Evolutionary conservation across 2,329 filamentous ascomycete species (phyloP).

Genomic region (Ophiostoma ulmi): DNA sequence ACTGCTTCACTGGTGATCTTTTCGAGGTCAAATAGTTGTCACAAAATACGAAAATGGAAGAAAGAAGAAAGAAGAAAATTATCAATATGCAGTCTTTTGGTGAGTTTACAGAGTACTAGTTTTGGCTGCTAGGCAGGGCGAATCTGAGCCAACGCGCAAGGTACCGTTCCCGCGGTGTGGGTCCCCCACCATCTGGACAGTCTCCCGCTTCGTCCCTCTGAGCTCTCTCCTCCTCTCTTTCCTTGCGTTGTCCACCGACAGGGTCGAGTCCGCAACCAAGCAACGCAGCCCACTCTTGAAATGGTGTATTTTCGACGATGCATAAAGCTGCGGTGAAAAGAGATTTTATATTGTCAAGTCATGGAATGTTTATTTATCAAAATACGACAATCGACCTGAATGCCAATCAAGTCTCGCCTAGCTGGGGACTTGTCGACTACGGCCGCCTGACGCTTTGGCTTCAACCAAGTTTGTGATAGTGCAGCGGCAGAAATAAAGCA

Average conservation of each 20-base stretch:
- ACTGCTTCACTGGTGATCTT: not conserved
- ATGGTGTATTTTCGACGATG: too few relatives aligned
- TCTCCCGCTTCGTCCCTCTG: slow-evolving; percentile 22
- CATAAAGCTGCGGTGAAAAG: not conserved
- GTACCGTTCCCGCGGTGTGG: slow-evolving; percentile 30
- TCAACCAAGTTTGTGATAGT: slow-evolving; percentile 26
- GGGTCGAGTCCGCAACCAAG: slow-evolving; percentile 13
- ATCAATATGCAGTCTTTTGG: slow-evolving; percentile 10
- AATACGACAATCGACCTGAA: not conserved
- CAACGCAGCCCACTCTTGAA: not conserved
- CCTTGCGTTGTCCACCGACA: slow-evolving; percentile 15
- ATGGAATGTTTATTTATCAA: not conserved
- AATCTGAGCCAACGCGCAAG: slow-evolving; percentile 26
- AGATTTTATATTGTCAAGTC: not conserved
- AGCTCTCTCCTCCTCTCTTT: slow-evolving; percentile 19
- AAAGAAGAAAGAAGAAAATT: not conserved
- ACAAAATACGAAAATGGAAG: not conserved
- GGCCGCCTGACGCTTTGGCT: slow-evolving; percentile 31
- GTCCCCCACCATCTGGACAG: slow-evolving; percentile 27
- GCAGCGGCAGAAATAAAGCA: slow-evolving; percentile 28
- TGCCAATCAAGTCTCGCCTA: not conserved
- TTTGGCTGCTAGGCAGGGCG: slow-evolving; percentile 14
- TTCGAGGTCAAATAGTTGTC: not conserved
- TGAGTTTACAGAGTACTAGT: not conserved
- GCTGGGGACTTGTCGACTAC: not conserved